Evolutionary conservation across 2,329 filamentous ascomycete species (phyloP).

Genomic region (Cercospora citrullina): DNA sequence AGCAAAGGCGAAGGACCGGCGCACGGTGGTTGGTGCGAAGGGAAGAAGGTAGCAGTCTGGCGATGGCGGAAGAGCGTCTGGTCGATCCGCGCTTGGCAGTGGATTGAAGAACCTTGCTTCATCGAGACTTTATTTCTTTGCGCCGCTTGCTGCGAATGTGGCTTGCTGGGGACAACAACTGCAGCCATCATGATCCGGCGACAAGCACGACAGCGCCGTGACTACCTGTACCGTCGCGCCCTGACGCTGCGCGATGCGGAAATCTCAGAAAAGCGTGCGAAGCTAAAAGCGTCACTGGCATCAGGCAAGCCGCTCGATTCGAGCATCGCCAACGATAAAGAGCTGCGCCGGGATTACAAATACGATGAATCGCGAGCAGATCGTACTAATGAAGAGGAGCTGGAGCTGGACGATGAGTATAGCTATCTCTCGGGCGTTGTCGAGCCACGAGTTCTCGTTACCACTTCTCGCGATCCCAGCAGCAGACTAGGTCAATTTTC

Average conservation of each 20-base stretch:
- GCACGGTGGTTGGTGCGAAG: conserved; percentile 6
- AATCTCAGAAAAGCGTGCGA: conserved; percentile 85
- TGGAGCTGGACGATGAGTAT: conserved; percentile 87
- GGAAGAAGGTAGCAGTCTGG: not conserved
- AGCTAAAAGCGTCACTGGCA: conserved; percentile 81
- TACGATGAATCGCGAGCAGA: conserved; percentile 84
- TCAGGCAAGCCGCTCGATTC: conserved; percentile 84
- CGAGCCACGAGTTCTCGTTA: conserved; percentile 85
- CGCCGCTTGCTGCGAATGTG: not conserved
- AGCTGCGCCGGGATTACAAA: conserved; percentile 81
- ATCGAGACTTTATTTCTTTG: conserved; percentile 1
- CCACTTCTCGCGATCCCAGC: conserved; percentile 85
- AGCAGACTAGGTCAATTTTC: conserved; percentile 83
- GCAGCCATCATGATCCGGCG: conserved; percentile 55
- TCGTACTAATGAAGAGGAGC: conserved; percentile 64
- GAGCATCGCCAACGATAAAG: conserved; percentile 80
- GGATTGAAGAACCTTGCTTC: conserved; percentile 4
- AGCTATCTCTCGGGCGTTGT: conserved; percentile 85
- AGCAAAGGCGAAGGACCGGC: conserved; percentile 11
- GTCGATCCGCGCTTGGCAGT: conserved; percentile 6
- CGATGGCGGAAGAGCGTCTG: conserved; percentile 3
- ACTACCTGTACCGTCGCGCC: conserved; percentile 89
- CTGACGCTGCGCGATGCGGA: conserved; percentile 86
- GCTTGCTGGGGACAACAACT: not conserved
- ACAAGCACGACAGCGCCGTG: conserved; percentile 75